phyloP scores from a whole-genome alignment of 129 eudicot species.

The Chrysanthemum seticuspe region DNA sequence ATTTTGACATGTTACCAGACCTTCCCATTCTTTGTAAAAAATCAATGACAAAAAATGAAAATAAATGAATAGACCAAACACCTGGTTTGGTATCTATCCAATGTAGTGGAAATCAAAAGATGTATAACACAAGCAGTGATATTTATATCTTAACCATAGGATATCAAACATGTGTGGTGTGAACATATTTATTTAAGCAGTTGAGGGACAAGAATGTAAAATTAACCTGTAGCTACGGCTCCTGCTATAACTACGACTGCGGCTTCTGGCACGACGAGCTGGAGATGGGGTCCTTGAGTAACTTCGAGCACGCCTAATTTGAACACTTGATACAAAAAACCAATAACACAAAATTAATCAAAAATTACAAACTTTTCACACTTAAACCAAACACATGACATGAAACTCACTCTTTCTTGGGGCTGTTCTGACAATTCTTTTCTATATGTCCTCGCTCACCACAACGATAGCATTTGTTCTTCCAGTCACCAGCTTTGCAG shows the following conservation, averaged over 20 bases:
- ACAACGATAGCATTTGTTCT: constrained; percentile 88
- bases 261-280: constrained; percentile 7
- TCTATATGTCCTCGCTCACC: constrained; percentile 79
- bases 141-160: neutral
- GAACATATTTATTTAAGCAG: neutral
- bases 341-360: neutral
- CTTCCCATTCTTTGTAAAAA: neutral
- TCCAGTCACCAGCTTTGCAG: constrained; percentile 82
- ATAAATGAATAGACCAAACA: neutral
- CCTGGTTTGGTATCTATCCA: neutral
- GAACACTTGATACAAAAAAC: neutral
- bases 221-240: constrained; percentile 17
- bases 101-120: neutral
- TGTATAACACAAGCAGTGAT: neutral
- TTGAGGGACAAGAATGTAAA: neutral
- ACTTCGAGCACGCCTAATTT: constrained; percentile 8
- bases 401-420: constrained; percentile 44
- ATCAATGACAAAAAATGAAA: neutral
- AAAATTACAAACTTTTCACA: neutral
- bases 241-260: constrained; percentile 7
- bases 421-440: constrained; percentile 77
- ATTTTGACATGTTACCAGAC: neutral
- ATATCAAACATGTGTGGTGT: neutral
- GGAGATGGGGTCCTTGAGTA: constrained; percentile 9
- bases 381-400: neutral